phyloP scores from a whole-genome alignment of 305 asterid species.

The Fraxinus xanthoxyloides region DNA sequence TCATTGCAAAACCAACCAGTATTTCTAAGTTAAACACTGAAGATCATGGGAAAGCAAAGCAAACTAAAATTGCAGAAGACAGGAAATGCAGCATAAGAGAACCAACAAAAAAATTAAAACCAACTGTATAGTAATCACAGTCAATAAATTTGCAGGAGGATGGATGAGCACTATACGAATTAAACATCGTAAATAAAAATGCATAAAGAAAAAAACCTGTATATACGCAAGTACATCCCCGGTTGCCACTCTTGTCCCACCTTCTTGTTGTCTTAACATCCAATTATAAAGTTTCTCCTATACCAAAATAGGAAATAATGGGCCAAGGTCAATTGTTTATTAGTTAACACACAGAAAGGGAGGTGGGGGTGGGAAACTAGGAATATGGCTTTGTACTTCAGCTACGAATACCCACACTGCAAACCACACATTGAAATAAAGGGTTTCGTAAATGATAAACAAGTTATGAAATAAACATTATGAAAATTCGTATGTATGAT shows the following conservation, averaged over 20 bases:
- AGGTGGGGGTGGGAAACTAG: neutral
- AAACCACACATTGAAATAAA: neutral
- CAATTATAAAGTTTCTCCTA: slow-evolving; percentile 53
- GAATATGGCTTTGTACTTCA: neutral
- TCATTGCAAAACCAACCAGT: neutral
- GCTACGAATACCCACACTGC: neutral
- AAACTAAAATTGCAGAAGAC: neutral
- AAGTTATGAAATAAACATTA: neutral
- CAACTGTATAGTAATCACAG: neutral
- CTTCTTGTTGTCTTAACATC: slow-evolving; percentile 53
- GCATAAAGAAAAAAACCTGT: slow-evolving; percentile 28
- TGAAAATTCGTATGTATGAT: neutral
- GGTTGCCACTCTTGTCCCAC: slow-evolving; percentile 44
- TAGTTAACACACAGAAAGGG: neutral
- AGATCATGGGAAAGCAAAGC: neutral
- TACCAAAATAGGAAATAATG: neutral
- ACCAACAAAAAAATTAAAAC: neutral
- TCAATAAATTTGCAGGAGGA: neutral
- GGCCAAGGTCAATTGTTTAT: neutral
- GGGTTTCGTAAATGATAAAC: neutral
- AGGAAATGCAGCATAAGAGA: neutral
- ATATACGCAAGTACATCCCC: slow-evolving; percentile 41
- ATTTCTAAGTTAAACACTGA: neutral
- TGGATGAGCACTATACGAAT: neutral
- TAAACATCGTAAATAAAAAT: neutral